These are phyloP conservation scores for Nepenthes mirabilis DNA, from an alignment of 148 eudicot species.

Conservation along the genomic window DNA sequence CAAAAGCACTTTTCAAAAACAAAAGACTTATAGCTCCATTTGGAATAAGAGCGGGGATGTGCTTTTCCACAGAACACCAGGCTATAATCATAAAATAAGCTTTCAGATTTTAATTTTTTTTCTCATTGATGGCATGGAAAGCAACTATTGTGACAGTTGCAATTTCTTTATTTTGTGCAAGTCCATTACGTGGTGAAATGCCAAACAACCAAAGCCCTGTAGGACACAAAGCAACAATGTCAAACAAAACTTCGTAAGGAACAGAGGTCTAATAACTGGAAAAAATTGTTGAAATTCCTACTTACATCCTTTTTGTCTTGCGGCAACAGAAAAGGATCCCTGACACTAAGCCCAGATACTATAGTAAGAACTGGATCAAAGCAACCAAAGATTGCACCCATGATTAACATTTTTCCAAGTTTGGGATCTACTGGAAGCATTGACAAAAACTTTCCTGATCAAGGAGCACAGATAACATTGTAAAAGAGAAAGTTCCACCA, in stretches of 20 bases:
- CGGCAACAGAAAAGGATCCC: constrained; percentile 98
- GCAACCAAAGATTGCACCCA: constrained; percentile 96
- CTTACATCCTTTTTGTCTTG: constrained; percentile 97
- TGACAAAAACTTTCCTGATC: constrained; percentile 42
- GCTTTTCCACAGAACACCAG: no score
- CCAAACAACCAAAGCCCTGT: no score
- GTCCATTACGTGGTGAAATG: no score
- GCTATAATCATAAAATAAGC: no score
- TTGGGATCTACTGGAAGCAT: constrained; percentile 17
- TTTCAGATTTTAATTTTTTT: no score
- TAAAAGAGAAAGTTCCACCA: constrained; percentile 10
- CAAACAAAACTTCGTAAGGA: background rate
- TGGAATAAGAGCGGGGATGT: no score
- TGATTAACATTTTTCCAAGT: constrained; percentile 47
- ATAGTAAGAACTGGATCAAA: constrained; percentile 94
- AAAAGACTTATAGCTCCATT: no score
- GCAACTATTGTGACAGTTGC: no score
- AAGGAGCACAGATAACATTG: constrained; percentile 7
- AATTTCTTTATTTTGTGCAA: no score
- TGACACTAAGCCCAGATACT: constrained; percentile 94
- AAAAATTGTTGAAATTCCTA: background rate
- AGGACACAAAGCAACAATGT: background rate
- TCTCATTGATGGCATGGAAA: no score
- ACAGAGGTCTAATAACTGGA: background rate
- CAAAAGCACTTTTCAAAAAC: no score